Base-by-base conservation (phyloP, 2,329 filamentous ascomycete species). In the Teratosphaeria epicoccoides region DNA sequence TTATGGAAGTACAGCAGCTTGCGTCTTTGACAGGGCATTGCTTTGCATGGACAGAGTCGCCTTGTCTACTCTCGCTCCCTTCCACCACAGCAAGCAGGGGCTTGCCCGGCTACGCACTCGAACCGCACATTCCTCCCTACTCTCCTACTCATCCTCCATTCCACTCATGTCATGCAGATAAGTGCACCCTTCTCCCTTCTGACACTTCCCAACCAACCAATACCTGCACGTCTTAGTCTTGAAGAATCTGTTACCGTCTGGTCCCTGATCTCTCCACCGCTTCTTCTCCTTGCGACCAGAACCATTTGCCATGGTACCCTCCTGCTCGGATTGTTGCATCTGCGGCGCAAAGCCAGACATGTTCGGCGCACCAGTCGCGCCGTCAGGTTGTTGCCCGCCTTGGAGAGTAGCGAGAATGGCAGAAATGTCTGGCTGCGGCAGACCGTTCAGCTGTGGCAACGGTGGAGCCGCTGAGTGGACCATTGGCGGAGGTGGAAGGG, bases 181-280 rank as follows among this genome's bases (percentile, higher is more conserved):
- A 47, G 56, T 64, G 52, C 65, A 67, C 24, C 51, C 56, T 20
- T 62, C 62, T 2, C 65, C 65, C 58, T 80, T 79, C 52, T 71
- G 67, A 61, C 77, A 79, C 58, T 72, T 74, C 11, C 76, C 76
- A 53, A 76, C 71, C 29, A 73, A 67, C 72, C 72, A 80, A 62
- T 75, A 80, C 52, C 72, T 71, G 64, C 78, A 80, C 9, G 71
- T 64, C 51, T 62, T 62, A 4, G 62, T 67, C 58, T 64, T 63
- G 56, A 63, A 68, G 28, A 58, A 55, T 7, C 58, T 61, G 23
- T 64, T 60, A n/a, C 53, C 52, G 17, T 49, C 53, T 6, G 33
- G 33, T n/a, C 45, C 37, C 29, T 55, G 55, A 45, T 57, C 46
- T 9, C 50, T 20, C 49, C 46, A 47, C 5, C 55, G 56, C 49